These are phyloP conservation scores for Psophocarpus tetragonolobus DNA, from an alignment of 306 rosid species.

Conservation along the genomic window DNA sequence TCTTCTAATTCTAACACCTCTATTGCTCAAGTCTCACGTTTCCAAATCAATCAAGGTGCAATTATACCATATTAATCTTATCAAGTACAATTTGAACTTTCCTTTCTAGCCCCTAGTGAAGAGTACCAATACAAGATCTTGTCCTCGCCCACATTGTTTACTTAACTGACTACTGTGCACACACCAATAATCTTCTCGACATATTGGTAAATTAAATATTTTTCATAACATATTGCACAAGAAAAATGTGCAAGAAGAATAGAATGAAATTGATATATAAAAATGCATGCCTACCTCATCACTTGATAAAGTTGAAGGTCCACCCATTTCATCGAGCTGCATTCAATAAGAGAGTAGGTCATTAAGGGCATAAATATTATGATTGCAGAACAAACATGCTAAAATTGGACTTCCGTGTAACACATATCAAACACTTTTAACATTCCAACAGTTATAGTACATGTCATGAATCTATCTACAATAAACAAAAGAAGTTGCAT, in stretches of 20 bases:
- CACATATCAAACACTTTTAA: background rate
- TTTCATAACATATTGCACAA: conserved; percentile 8
- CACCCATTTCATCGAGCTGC: conserved; percentile 52
- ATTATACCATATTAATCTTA: background rate
- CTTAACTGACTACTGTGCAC: conserved; percentile 1
- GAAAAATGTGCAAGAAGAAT: background rate
- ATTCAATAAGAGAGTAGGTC: conserved; percentile 27
- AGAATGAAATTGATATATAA: conserved; percentile 13
- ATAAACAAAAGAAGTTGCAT: background rate
- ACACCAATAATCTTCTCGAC: background rate
- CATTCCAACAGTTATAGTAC: background rate
- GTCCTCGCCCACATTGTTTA: background rate
- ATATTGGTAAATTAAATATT: background rate
- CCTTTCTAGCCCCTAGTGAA: background rate
- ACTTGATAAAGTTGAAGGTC: conserved; percentile 41
- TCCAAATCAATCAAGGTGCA: background rate
- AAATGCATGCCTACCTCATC: conserved; percentile 50
- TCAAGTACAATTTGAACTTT: background rate
- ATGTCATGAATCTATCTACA: background rate
- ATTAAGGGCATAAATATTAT: background rate
- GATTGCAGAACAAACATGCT: background rate
- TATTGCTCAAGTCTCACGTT: background rate
- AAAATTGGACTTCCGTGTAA: background rate
- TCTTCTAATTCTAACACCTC: background rate
- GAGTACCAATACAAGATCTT: background rate